These are phyloP conservation scores for Ramaria sp. DNA, from an alignment of 768 basidiomycete species.

Conservation along the genomic window DNA sequence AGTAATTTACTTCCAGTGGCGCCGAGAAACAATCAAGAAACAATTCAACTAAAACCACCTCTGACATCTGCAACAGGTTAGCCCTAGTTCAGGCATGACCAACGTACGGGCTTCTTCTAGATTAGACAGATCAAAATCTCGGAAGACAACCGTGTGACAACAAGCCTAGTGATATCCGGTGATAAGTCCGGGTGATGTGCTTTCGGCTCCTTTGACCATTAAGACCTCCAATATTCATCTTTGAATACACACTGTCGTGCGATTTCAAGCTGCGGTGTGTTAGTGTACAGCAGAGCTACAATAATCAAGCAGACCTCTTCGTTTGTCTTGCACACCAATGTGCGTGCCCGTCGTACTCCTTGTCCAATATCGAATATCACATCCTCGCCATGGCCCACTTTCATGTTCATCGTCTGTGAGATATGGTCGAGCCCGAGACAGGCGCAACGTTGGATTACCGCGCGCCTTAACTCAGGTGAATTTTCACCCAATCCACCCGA, in stretches of 20 bases:
- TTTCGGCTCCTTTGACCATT: no score
- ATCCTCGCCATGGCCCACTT: conserved; percentile 25
- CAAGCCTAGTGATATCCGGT: no score
- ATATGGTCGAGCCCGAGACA: conserved; percentile 56
- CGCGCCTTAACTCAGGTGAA: conserved; percentile 47
- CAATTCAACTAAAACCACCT: no score
- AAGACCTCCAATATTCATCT: conserved; percentile 8
- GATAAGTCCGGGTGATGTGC: no score
- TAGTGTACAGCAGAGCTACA: conserved; percentile 16
- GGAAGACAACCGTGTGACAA: no score
- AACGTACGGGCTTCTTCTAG: no score
- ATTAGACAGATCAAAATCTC: no score
- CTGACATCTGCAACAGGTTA: no score
- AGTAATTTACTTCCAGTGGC: no score
- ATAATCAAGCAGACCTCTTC: conserved; percentile 37
- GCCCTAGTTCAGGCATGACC: no score
- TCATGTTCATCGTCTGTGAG: conserved; percentile 35
- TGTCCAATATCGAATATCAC: conserved; percentile 38
- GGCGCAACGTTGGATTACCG: conserved; percentile 39
- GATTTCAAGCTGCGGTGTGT: conserved; percentile 31
- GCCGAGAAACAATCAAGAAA: no score
- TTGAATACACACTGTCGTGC: conserved; percentile 28
- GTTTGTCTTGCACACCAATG: conserved; percentile 58
- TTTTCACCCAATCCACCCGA: conserved; percentile 84
- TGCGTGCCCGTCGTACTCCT: conserved; percentile 18